Base-by-base conservation (phyloP, 495 filamentous ascomycete species). In the Penicillium soppii region DNA sequence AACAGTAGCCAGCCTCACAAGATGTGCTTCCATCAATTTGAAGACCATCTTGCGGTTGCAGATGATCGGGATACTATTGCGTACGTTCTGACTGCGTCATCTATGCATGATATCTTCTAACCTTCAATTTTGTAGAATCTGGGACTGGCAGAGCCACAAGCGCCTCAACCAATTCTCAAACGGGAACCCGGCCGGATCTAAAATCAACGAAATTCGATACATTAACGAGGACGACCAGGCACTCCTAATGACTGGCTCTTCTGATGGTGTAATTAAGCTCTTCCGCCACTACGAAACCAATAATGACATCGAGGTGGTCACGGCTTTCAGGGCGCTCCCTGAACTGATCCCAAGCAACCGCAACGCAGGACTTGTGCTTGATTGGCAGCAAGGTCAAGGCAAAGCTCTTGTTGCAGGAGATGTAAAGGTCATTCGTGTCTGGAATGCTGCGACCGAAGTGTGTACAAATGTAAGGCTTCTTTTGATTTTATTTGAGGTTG, bases 221-320 rank as follows among this genome's bases (percentile, higher is more conserved):
- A 94, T 99, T 70, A 99, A 99, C 57, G 94, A 99, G 65, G 94
- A 99, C 59, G 94, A 99, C 60, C 90, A 94, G 63, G 92, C 95
- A 7, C 79, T 96, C 25, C 69, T 98, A 37, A 90, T 97, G 84
- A 96, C 90, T 6, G 94, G 92, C 5, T 92, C 90, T 8, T 95
- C 90, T 1, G 94, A 99, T 59, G 94, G 94, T 30, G 87, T 97
- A 4, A 80, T 99, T 52, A 87, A 92, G 56, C 83, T 97, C n/a
- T 97, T 92, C 68, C 82, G 90, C 45, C 89, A 95, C 60, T 97
- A 97, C 59, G 78, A 80, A 52, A 82, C 79, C 25, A 72, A 82
- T 19, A 78, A 77, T 48, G 76, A 82, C 7, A 83, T 91, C 39
- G 89, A 96, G 70, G 79, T 99, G n/a, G 90, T 95, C 2, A 88